phyloP scores from a whole-genome alignment of 108 stramenopile species.

The Cyclotella baltica region DNA sequence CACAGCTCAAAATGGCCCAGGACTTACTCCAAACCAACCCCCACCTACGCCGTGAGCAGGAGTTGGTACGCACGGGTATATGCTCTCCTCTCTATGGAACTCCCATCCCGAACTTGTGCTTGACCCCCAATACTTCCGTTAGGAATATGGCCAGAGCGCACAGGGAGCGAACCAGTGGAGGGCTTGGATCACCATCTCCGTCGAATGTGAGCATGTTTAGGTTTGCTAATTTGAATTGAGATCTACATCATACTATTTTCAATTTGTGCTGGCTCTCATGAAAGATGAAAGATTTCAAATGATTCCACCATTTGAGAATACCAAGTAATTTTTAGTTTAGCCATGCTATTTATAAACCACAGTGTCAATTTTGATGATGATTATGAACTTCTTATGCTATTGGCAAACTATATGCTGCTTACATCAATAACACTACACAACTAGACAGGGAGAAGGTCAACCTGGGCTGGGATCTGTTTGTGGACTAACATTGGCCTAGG shows the following conservation, averaged over 20 bases:
- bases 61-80: slow-evolving; percentile 22
- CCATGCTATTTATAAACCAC: too few relatives aligned
- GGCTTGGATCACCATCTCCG: neutral
- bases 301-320: too few relatives aligned
- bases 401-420: too few relatives aligned
- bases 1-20: slow-evolving; percentile 15
- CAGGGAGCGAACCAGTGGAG: neutral
- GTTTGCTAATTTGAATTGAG: neutral
- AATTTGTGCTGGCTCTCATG: too few relatives aligned
- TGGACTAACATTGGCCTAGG: too few relatives aligned
- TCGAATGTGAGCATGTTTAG: neutral
- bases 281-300: too few relatives aligned
- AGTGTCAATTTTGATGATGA: too few relatives aligned
- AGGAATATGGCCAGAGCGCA: slow-evolving; percentile 38
- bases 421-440: too few relatives aligned
- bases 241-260: neutral
- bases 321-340: too few relatives aligned
- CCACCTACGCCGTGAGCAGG: slow-evolving; percentile 9
- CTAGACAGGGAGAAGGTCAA: too few relatives aligned
- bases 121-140: slow-evolving; percentile 38
- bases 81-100: slow-evolving; percentile 28
- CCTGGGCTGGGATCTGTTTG: too few relatives aligned
- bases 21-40: slow-evolving; percentile 22
- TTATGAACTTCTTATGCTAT: too few relatives aligned
- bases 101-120: slow-evolving; percentile 19